Base-by-base conservation (phyloP, 352 stramenopile species). In the Phytopythium sindhum region DNA sequence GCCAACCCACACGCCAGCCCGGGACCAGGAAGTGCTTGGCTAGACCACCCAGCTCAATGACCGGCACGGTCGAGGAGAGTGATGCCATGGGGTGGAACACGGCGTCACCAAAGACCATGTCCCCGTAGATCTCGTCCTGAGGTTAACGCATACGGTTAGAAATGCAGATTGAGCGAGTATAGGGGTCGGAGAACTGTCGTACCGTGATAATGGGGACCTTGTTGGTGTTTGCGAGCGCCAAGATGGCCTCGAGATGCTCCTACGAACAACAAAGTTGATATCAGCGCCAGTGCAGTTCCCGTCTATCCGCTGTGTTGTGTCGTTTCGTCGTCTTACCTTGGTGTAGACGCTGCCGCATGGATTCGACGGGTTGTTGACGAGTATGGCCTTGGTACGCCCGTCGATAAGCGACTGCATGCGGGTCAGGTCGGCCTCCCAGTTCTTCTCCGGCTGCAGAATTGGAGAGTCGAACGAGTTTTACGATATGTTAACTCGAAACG, bases 1-100 rank as follows among this genome's bases (percentile, higher is more conserved):
- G 67, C 96, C 97, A 99, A 24, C 97, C 97, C 10, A 99, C 80
- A 60, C 97, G 86, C 93, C 95, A 98, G 33, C 97, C 97, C 21
- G 97, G 95, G 21, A 98, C 81, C 21, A 98, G 73, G 69, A 97
- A 99, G 65, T 98, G 93, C 75, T 99, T 99, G 15, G 94, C 95
- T 19, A 99, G 67, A n/a, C 90, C 90, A 47, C 87, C 77, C 21
- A 95, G 73, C 10, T 84, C 73, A 14, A 97, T 71, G 11, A 97
- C 80, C 1, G 89, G 89, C 1, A 97, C 89, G 14, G 77, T 89
- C 52, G 79, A 88, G 21, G 88, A 91, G 42, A 97, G 69, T 11
- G 81, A 73, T 0, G 87, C 93, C 64, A 98, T 87, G 0, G 92
- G 85, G 74, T 88, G 86, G 51, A 94, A 94, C 57, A 79, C 65